A percentile compares a stretch with the other conserved stretches of the same genome.
These are phyloP conservation scores for Hericium rajendrae DNA, from an alignment of 768 basidiomycete species.

Conservation along the genomic window DNA sequence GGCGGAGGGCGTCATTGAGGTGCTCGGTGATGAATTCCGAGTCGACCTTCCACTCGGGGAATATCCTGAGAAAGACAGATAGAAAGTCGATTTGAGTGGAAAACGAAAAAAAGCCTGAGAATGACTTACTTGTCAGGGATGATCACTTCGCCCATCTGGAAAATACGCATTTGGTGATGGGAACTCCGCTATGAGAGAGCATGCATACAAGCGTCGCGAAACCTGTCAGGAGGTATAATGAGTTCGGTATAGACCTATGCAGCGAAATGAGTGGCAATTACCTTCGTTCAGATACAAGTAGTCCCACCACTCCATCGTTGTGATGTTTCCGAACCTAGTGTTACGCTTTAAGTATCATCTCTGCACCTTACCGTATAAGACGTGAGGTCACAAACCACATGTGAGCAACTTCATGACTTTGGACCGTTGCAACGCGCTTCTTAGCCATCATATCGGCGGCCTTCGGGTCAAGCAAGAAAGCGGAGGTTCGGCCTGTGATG, in stretches of 20 bases:
- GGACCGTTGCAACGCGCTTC: constrained; percentile 68
- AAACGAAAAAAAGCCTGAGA: background rate
- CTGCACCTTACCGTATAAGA: background rate
- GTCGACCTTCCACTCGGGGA: constrained; percentile 82
- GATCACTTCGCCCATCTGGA: constrained; percentile 42
- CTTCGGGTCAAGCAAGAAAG: constrained; percentile 72
- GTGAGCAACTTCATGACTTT: constrained; percentile 83
- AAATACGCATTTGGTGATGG: constrained; percentile 7
- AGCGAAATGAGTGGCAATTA: constrained; percentile 50
- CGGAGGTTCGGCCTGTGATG: constrained; percentile 81
- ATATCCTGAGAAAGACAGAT: constrained; percentile 33
- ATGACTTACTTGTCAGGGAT: constrained; percentile 2
- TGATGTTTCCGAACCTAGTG: constrained; percentile 80
- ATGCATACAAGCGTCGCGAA: constrained; percentile 61
- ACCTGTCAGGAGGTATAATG: constrained; percentile 49
- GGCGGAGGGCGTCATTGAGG: constrained; percentile 62
- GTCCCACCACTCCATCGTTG: constrained; percentile 92
- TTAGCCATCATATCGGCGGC: constrained; percentile 62
- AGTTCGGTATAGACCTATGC: constrained; percentile 1
- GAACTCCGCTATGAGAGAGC: background rate
- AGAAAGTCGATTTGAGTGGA: background rate
- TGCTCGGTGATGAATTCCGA: constrained; percentile 74
- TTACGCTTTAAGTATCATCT: constrained; percentile 7
- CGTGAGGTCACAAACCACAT: constrained; percentile 47
- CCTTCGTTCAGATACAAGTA: constrained; percentile 78